Conservation (phyloP, 176 grass and related monocot species). For the Dendrocalamus sinicus region DNA sequence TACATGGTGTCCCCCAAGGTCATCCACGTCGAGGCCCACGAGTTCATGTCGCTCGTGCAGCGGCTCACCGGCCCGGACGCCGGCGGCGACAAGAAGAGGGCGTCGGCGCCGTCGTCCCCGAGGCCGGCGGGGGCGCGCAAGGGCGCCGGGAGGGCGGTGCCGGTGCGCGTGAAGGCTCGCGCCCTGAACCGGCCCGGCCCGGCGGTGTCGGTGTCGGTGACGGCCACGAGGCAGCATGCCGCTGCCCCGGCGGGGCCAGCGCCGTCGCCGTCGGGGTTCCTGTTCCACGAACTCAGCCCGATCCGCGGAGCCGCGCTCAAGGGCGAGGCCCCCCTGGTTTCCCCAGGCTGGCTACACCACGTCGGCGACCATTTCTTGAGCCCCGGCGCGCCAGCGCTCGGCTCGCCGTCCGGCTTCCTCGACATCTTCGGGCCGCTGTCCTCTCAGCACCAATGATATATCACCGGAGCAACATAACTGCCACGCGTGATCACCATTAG, state of each 20-base stretch:
- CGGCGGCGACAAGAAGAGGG: constrained; percentile 12
- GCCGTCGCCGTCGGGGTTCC: constrained; percentile 48
- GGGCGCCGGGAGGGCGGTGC: not conserved
- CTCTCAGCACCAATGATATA: constrained; percentile 54
- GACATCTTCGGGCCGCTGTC: constrained; percentile 71
- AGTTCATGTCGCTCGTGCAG: constrained; percentile 91
- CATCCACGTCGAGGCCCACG: constrained; percentile 84
- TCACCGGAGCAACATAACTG: constrained; percentile 1
- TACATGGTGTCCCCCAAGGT: constrained; percentile 91
- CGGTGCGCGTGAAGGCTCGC: constrained; percentile 79
- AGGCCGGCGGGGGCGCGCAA: not conserved
- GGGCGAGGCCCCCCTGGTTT: constrained; percentile 53
- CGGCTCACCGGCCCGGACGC: constrained; percentile 75
- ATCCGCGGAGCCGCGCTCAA: constrained; percentile 59
- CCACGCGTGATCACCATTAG: constrained; percentile 5
- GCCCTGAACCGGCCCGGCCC: constrained; percentile 49
- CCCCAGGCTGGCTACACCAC: constrained; percentile 66
- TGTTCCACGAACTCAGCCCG: constrained; percentile 79
- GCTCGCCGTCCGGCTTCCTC: constrained; percentile 67
- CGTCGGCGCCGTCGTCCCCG: constrained; percentile 28
- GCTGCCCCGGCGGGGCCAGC: constrained; percentile 18
- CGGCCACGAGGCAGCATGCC: constrained; percentile 41
- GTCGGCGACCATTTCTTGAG: constrained; percentile 64
- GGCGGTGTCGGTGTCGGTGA: constrained; percentile 59
- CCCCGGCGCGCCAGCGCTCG: constrained; percentile 37